Evolutionary conservation across 495 filamentous ascomycete genomes (phyloP), one percentile per base, ranked within the genome.

Genomic region (Neurospora hispaniola): DNA sequence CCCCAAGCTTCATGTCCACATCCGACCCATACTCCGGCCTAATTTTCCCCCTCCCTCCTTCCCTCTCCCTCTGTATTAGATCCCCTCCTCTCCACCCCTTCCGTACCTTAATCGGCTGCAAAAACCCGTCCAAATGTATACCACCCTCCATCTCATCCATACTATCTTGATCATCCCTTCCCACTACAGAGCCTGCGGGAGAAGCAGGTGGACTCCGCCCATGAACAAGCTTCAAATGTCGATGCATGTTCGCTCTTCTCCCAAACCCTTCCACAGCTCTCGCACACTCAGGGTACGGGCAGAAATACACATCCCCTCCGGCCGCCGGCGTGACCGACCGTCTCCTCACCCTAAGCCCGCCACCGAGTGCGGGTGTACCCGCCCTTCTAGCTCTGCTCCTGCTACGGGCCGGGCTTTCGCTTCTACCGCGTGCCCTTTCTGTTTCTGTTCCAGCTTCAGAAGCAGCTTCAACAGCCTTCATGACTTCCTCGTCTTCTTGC

Each of bases 41-140:
- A 35, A 5, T 59, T 16, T 27, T 27, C 54, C 23, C 54, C 70
- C 6, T 35, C 7, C 44, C 31, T 6, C 44, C 12, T n/a, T 41
- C 18, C 1, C 43, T 59, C 16, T 44, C n/a, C 10, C 73, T 69
- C 9, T 44, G 12, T 42, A 35, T 20, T n/a, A n/a, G 42, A 54
- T 77, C 78, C 18, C 42, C 70, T 11, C 72, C 76, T 9, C 76
- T 69, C 83, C 82, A 83, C 1, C 82, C 82, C 6, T 43, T 75
- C 31, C 78, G 73, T 10, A 79, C 70, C 73, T 77, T 79, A 62
- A 87, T 82, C 20, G 81, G 80, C 74, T 76, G 69, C 73, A 88
- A 54, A 72, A 86, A 89, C 41, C 86, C 79, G 73, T 89, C 87
- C 31, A 84, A 78, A 69, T 89, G 87, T 12, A 88, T 82, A 1